Evolutionary conservation across 768 basidiomycete species (phyloP).

Genomic region (Tylopilus sp.): DNA sequence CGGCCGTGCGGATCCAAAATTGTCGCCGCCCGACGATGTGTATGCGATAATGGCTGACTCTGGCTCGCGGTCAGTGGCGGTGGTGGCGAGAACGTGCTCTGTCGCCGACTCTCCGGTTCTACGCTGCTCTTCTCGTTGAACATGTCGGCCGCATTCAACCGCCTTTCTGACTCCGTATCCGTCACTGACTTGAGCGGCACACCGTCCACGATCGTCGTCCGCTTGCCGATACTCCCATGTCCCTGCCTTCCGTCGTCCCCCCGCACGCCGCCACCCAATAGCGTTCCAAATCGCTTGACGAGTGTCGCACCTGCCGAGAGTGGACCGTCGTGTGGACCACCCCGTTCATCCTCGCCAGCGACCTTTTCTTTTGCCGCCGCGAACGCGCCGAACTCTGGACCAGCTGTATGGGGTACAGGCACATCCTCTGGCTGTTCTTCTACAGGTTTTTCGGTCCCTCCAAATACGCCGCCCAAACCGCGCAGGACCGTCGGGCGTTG

Average conservation of each 20-base stretch:
- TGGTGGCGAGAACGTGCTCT: conserved; percentile 26
- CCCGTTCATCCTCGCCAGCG: conserved; percentile 25
- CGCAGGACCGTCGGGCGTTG: conserved; percentile 58
- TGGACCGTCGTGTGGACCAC: conserved; percentile 24
- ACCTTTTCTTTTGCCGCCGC: conserved; percentile 35
- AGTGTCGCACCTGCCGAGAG: conserved; percentile 64
- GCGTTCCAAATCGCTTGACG: conserved; percentile 73
- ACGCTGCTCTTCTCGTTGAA: conserved; percentile 19
- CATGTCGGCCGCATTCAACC: conserved; percentile 12
- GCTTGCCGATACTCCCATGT: conserved; percentile 38
- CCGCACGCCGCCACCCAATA: conserved; percentile 47
- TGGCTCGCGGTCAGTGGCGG: conserved; percentile 38
- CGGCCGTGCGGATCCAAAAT: conserved; percentile 68
- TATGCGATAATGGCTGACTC: conserved; percentile 55
- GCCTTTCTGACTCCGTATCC: conserved; percentile 35
- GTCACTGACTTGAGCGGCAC: conserved; percentile 37
- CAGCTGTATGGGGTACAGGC: conserved; percentile 58
- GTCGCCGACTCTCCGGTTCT: conserved; percentile 25
- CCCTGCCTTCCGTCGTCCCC: conserved; percentile 42
- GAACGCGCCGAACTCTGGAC: conserved; percentile 61
- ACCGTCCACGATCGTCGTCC: conserved; percentile 51
- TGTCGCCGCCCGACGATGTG: conserved; percentile 75
- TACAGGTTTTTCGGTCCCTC: conserved; percentile 34
- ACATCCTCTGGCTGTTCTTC: conserved; percentile 42
- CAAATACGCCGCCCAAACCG: conserved; percentile 63